phyloP scores from a whole-genome alignment of 257 asterid species.

The Solanum verrucosum region DNA sequence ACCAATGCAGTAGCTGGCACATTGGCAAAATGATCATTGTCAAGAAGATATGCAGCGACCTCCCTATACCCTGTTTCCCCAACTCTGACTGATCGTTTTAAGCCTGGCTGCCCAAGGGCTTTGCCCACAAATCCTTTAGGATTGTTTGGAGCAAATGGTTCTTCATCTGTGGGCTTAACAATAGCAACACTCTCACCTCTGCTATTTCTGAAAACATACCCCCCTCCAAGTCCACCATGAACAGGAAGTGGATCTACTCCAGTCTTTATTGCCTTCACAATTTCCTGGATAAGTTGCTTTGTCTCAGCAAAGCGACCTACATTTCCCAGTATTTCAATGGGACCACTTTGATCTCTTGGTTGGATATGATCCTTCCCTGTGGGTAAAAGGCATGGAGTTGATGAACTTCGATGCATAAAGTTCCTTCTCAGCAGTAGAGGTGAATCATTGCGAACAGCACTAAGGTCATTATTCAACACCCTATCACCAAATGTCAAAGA shows the following conservation, averaged over 20 bases:
- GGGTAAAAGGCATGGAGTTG: constrained; percentile 94
- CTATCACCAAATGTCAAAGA: constrained; percentile 81
- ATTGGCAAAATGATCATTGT: constrained; percentile 73
- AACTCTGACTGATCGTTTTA: constrained; percentile 80
- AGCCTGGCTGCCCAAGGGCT: constrained; percentile 92
- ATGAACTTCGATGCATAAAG: constrained; percentile 78
- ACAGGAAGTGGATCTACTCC: constrained; percentile 85
- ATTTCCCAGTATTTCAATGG: constrained; percentile 70
- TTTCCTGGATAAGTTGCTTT: constrained; percentile 66
- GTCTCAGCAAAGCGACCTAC: constrained; percentile 40
- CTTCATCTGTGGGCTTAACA: constrained; percentile 98
- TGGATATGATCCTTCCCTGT: constrained; percentile 60
- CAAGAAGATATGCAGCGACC: constrained; percentile 95
- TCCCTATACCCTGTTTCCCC: constrained; percentile 96
- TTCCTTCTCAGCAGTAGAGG: constrained; percentile 79
- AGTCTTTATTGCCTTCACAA: constrained; percentile 64
- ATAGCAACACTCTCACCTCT: constrained; percentile 86
- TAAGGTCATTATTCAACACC: constrained; percentile 80
- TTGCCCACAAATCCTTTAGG: constrained; percentile 97
- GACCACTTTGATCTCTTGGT: constrained; percentile 78
- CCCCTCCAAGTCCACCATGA: constrained; percentile 93
- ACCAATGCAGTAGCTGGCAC: constrained; percentile 92
- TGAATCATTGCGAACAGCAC: constrained; percentile 73
- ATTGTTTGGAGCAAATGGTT: constrained; percentile 93
- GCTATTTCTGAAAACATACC: constrained; percentile 66